Conservation (phyloP, 2,329 filamentous ascomycete genomes). For the Talaromyces sp. region DNA sequence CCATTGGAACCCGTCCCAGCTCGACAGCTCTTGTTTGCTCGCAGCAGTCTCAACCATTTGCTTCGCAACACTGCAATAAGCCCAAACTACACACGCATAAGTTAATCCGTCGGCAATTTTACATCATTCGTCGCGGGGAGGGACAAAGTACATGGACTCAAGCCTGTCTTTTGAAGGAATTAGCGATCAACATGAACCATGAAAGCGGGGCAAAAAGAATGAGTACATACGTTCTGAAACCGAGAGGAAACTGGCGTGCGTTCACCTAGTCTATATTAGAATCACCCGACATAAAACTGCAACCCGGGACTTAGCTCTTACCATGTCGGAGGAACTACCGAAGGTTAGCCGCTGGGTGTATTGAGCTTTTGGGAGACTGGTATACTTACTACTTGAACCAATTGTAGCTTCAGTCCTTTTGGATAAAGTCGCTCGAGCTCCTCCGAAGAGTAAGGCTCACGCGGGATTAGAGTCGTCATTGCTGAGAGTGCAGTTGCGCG, state of each 20-base stretch:
- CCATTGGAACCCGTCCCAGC: conserved; percentile 64
- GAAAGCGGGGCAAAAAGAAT: background rate
- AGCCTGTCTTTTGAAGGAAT: conserved; percentile 46
- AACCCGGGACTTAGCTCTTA: conserved; percentile 41
- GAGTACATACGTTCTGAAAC: conserved; percentile 69
- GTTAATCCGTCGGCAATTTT: conserved; percentile 18
- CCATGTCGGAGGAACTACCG: conserved; percentile 70
- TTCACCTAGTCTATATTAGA: conserved; percentile 53
- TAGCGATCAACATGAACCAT: conserved; percentile 9
- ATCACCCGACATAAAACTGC: background rate
- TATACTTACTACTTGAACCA: conserved; percentile 75
- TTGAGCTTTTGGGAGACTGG: background rate
- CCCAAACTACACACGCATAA: conserved; percentile 64
- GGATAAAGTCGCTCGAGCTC: conserved; percentile 86
- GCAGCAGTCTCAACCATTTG: conserved; percentile 68
- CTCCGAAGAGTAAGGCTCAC: conserved; percentile 74
- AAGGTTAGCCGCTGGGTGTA: conserved; percentile 17
- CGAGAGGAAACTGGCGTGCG: conserved; percentile 85
- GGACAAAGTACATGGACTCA: conserved; percentile 48
- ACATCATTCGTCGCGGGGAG: background rate
- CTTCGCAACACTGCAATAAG: conserved; percentile 80
- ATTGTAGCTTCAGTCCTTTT: conserved; percentile 73
- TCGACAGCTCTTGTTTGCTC: conserved; percentile 53
- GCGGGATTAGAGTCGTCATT: conserved; percentile 80
- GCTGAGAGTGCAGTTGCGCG: background rate